Conservation (phyloP, 257 asterid genomes). For the Forsythia suspensa region DNA sequence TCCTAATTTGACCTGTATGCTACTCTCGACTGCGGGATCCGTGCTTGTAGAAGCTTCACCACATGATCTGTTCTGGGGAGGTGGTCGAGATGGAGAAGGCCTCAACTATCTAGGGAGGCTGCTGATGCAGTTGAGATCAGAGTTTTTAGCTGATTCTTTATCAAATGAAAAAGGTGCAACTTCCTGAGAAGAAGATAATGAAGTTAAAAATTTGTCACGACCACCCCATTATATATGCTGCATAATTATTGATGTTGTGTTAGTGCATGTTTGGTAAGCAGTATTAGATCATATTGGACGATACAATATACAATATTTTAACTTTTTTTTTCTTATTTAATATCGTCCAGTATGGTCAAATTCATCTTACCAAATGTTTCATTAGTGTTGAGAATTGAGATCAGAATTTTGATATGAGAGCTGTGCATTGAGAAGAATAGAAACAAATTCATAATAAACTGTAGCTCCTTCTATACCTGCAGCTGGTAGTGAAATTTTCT, state of each 20-base stretch:
- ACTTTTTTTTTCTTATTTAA: no score
- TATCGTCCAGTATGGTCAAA: no score
- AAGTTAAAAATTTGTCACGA: conserved; percentile 24
- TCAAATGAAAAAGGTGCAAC: conserved; percentile 22
- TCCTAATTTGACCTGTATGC: conserved; percentile 64
- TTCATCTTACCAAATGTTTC: no score
- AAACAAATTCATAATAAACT: no score
- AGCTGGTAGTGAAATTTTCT: no score
- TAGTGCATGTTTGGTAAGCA: neutral
- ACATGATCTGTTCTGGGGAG: conserved; percentile 97
- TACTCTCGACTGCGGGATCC: conserved; percentile 74
- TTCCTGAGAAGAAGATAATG: conserved; percentile 26
- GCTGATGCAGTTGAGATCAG: conserved; percentile 88
- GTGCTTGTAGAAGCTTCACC: conserved; percentile 96
- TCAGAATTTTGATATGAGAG: no score
- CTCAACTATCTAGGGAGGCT: conserved; percentile 93
- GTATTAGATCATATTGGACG: no score
- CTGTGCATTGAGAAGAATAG: no score
- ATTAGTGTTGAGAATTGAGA: no score
- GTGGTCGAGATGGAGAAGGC: conserved; percentile 98
- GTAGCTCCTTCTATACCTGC: no score
- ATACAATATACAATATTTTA: no score
- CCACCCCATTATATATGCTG: neutral
- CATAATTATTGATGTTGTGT: neutral
- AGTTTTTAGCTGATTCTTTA: conserved; percentile 46